phyloP scores from a whole-genome alignment of 352 stramenopile genomes.

The Saprolegnia diclina region DNA sequence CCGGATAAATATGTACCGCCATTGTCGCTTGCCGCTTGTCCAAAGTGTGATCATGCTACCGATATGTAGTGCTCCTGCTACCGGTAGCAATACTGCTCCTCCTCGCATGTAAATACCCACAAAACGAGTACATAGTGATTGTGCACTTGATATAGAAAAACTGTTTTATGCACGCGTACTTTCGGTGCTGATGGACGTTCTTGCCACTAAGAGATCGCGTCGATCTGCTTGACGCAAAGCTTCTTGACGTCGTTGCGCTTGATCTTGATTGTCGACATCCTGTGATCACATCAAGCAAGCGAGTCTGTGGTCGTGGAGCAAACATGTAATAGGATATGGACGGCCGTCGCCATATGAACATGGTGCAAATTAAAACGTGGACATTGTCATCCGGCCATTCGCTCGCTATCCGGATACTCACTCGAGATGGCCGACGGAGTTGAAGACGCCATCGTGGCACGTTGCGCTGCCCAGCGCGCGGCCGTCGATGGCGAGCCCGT shows the following conservation, averaged over 20 bases:
- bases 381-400: too few species aligned
- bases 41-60: neutral
- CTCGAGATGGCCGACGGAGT: neutral
- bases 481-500: constrained; percentile 35
- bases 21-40: too few species aligned
- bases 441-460: constrained; percentile 30
- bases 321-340: neutral
- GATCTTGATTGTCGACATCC: too few species aligned
- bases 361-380: too few species aligned
- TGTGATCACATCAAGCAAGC: neutral
- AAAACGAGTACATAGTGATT: neutral
- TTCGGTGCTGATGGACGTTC: neutral
- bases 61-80: neutral
- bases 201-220: neutral
- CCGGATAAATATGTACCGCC: too few species aligned
- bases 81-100: neutral
- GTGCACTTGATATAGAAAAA: neutral
- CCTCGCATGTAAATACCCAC: neutral
- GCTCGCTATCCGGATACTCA: too few species aligned
- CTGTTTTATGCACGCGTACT: neutral
- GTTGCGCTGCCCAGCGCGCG: constrained; percentile 35
- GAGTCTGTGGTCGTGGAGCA: neutral
- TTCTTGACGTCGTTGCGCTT: too few species aligned
- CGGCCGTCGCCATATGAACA: neutral
- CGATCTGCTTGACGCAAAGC: neutral